Base-by-base conservation (phyloP, 2,329 filamentous ascomycete species). In the Penicillium sp. region DNA sequence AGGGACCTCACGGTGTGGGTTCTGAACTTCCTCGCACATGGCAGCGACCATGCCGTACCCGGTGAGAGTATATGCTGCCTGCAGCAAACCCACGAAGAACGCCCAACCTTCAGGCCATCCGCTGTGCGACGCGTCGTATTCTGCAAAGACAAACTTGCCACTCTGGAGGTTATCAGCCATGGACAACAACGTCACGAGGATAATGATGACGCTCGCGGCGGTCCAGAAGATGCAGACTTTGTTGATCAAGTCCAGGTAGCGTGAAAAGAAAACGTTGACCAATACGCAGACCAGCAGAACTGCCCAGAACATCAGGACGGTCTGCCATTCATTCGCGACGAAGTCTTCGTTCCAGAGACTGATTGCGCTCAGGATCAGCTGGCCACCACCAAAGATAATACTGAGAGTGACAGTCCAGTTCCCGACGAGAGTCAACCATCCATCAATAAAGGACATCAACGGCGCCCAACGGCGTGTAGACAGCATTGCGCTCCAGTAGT, bases 221-320 rank as follows among this genome's bases (percentile, higher is more conserved):
- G 87, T 90, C 87, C 87, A 90, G 68, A 84, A 88, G 50, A 90
- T 89, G 69, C 87, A 90, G 43, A 89, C 71, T 63, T 88, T 89
- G 68, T 90, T 90, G 67, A 90, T 87, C 49, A 88, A 62, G 66
- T 89, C 86, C 45, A 90, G 73, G 59, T 83, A 83, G 49, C 79
- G 82, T 5, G 84, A 79, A 0, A 79, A 81, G 63, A 89, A 90
- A 19, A 86, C 80, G 67, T 90, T 90, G 46, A 89, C 78, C 8
- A 79, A 58, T 62, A 86, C 86, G 65, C 84, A 87, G 23, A 89
- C 69, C 6, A 85, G 59, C 82, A 88, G 88, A 18, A 89, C 84
- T 0, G 83, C 86, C 87, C 87, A 90, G 69, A 89, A 90, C 77
- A 81, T 84, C 14, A 90, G 75, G 2, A 90, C 82, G 0, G 87